Evolutionary conservation across 495 filamentous ascomycete species (phyloP), one percentile per base, ranked within the genome.

Genomic region (Talaromyces borbonicus): DNA sequence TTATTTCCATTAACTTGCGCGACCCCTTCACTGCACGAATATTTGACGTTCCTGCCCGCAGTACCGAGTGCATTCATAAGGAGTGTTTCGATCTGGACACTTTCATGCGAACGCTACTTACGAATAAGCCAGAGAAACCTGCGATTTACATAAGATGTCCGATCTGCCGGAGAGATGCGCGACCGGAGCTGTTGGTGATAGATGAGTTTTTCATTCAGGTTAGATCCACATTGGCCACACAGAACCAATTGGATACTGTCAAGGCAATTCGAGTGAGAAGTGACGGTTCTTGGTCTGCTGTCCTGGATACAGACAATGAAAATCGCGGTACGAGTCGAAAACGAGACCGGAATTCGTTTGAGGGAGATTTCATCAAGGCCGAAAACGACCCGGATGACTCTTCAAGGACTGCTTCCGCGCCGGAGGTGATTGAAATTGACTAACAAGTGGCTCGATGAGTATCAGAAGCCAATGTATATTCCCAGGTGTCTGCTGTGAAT

Each of bases 51-150:
- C 88, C 89, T 3, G 85, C 77, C 5, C 80, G 88, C 14, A 78
- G 85, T 11, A 62, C 50, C 5, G 37, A 35, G 12, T 84, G 80
- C 58, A 62, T 63, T 5, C 90, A 96, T 57, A 63, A 78, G 27
- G 86, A 95, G 60, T 93, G 86, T 58, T 95, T 96, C 57, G 90
- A 96, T 58, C 80, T 92, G 18, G 77, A 87, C 20, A 87, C 77
- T 0, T 95, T 84, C 65, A 72, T 96, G 9, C 56, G 65, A 11
- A 87, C 84, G 0, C 74, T 83, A 59, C 49, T 66, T 58, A 46
- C 54, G 53, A 47, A 65, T 55, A 35, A 73, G 54, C 27, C 68
- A 48, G 74, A 78, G 0, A 73, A 73, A 26, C 67, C 76, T 46
- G 70, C 77, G n/a, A 85, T 92, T 41, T 74, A 79, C 43, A 93